Evolutionary conservation across 2,329 filamentous ascomycete genomes (phyloP).

Genomic region (Colletotrichum graminicola): DNA sequence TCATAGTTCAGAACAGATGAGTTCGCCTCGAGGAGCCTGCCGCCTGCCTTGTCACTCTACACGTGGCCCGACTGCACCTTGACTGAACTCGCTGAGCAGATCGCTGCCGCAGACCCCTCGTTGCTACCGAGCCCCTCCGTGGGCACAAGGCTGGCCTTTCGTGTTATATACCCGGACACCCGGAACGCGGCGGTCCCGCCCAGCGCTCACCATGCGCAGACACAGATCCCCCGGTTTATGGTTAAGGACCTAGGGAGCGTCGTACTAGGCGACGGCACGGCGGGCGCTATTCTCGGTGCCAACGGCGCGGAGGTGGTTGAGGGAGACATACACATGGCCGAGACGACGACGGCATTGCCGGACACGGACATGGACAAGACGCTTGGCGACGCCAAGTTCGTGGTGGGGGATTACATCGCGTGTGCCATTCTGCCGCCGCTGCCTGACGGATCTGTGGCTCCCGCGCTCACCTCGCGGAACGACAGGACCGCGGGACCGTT

Average conservation of each 20-base stretch:
- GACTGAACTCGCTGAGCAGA: constrained; percentile 81
- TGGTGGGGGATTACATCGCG: constrained; percentile 89
- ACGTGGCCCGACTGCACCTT: constrained; percentile 88
- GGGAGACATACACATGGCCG: constrained; percentile 42
- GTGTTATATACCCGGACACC: constrained; percentile 86
- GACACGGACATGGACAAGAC: constrained; percentile 68
- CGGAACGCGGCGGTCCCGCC: constrained; percentile 46
- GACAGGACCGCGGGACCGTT: constrained; percentile 56
- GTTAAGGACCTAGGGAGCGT: constrained; percentile 87
- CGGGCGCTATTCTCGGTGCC: constrained; percentile 60
- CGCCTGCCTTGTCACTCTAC: constrained; percentile 82
- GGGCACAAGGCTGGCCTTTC: constrained; percentile 88
- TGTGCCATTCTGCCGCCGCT: constrained; percentile 84
- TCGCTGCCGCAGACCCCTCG: constrained; percentile 71
- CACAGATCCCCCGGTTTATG: constrained; percentile 69
- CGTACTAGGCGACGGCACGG: constrained; percentile 70
- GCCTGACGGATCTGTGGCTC: constrained; percentile 79
- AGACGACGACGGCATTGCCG: background rate
- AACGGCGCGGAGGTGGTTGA: constrained; percentile 51
- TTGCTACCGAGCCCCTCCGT: constrained; percentile 80
- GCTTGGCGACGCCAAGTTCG: constrained; percentile 81
- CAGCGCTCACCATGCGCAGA: constrained; percentile 54
- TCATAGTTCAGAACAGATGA: constrained; percentile 71
- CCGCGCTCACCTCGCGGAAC: constrained; percentile 64
- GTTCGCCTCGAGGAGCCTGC: constrained; percentile 71